Base-by-base conservation (phyloP, 2,329 filamentous ascomycete species). In the Cladophialophora immunda region DNA sequence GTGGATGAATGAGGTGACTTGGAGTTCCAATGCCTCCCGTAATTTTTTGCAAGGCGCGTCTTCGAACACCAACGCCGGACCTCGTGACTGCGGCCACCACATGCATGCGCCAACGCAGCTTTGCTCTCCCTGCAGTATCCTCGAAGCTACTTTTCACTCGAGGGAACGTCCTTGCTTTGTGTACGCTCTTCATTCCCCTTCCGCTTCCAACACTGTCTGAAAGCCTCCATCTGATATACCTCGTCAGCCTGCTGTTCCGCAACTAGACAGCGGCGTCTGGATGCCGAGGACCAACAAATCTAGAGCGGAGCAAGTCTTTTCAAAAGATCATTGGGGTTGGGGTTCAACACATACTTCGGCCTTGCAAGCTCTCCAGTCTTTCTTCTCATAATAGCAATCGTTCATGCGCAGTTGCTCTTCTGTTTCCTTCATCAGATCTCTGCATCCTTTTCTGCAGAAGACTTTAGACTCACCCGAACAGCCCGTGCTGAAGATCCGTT, bases 401-500 rank as follows among this genome's bases (percentile, higher is more conserved):
- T 93, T 97, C 89, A 99, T 87, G 76, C 89, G 94, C 62, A 87
- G 83, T 76, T 98, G 97, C 76, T 98, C 94, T 25, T 88, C 94
- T 97, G 72, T 54, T 19, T 34, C 54, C 15, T 2, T n/a, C 45
- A 22, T 67, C 22, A 68, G 58, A 54, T 2, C 34, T 29, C 41
- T 36, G 45, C 41, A 36, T 54, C n/a, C 29, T 53, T 34, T 52
- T 30, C 54, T 8, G 38, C 45, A 52, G 19, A 34, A 29, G 61
- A 34, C 22, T 19, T 36, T 60, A 19, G 32, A n/a, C 25, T 64
- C 58, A 66, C 94, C 90, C 80, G 93, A 88, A 76, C 94, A 98
- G 66, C 94, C 95, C 2, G 94, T 98, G 83, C 93, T 97, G 83
- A 93, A 97, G 79, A 98, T 98, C 77, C 95, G 87, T 86, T 97